phyloP scores from a whole-genome alignment of 2,329 filamentous ascomycete genomes.

The Sarocladiaceae sp. region DNA sequence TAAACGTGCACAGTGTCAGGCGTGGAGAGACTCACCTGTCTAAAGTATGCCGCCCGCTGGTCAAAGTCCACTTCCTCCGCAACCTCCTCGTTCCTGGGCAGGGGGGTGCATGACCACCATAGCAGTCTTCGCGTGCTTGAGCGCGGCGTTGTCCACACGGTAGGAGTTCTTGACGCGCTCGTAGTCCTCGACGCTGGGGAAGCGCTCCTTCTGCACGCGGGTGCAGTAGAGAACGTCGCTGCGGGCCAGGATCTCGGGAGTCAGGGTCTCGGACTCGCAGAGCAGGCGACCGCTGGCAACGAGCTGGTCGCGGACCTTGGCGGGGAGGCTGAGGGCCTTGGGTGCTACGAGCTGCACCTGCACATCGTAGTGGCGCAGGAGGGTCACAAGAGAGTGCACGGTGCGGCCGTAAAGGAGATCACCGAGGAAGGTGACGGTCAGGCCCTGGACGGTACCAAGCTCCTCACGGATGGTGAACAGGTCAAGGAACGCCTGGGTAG shows the following conservation, averaged over 20 bases:
- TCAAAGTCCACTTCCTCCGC: conserved; percentile 97
- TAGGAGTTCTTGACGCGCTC: conserved; percentile 86
- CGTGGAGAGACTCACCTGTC: conserved; percentile 71
- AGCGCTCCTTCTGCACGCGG: conserved; percentile 93
- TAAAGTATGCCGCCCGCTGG: conserved; percentile 93
- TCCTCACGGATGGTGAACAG: conserved; percentile 98
- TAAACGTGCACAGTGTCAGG: neutral
- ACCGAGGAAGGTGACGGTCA: conserved; percentile 94
- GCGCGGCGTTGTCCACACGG: conserved; percentile 82
- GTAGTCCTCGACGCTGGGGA: conserved; percentile 75
- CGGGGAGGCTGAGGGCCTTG: conserved; percentile 70
- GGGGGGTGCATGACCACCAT: conserved; percentile 95
- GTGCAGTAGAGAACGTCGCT: conserved; percentile 97
- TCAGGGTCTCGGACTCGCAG: conserved; percentile 72
- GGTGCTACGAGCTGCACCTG: conserved; percentile 89
- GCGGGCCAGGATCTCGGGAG: conserved; percentile 77
- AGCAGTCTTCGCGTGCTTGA: conserved; percentile 86
- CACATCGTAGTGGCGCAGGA: conserved; percentile 94
- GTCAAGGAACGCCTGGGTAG: conserved; percentile 95
- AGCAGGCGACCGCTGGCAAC: conserved; percentile 71
- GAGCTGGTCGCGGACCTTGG: conserved; percentile 68
- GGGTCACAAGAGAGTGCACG: conserved; percentile 90
- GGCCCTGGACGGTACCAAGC: conserved; percentile 87
- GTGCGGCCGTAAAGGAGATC: conserved; percentile 91
- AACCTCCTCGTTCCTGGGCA: conserved; percentile 91